phyloP scores from a whole-genome alignment of 2,329 filamentous ascomycete species.

The Exserohilum rostratum region DNA sequence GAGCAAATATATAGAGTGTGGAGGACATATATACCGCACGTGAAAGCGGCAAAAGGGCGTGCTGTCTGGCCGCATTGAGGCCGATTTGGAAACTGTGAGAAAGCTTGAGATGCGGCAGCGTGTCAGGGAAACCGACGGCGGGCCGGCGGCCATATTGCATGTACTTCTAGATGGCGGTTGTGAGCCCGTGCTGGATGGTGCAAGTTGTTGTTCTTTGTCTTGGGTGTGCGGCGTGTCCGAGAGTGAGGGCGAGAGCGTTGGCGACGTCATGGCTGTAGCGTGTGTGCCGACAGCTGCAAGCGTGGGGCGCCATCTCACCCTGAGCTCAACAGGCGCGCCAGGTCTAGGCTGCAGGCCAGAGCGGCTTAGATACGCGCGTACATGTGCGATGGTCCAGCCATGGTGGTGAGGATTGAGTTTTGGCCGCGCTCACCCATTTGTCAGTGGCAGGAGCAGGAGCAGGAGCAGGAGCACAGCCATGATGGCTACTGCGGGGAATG shows the following conservation, averaged over 20 bases:
- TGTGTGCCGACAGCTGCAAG: conserved; percentile 43
- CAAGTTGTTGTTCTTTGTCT: conserved; percentile 45
- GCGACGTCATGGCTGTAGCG: conserved; percentile 29
- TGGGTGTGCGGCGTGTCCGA: conserved; percentile 36
- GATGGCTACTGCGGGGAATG: too few species aligned
- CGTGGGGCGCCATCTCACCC: conserved; percentile 41
- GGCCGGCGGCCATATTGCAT: too few species aligned
- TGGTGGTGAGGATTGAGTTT: conserved; percentile 17
- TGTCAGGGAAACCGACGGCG: conserved; percentile 17
- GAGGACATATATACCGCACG: too few species aligned
- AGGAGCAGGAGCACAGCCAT: too few species aligned
- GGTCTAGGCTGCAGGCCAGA: conserved; percentile 28
- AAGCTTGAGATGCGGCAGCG: background rate
- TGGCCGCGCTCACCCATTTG: conserved; percentile 6
- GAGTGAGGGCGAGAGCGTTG: conserved; percentile 34
- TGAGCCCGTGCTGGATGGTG: conserved; percentile 46
- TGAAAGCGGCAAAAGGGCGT: too few species aligned
- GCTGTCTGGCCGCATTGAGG: too few species aligned
- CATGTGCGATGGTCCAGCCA: conserved; percentile 39
- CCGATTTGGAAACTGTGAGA: too few species aligned
- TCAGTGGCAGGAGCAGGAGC: background rate
- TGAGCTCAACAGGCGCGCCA: conserved; percentile 39
- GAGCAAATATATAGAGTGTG: too few species aligned
- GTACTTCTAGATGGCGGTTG: conserved; percentile 46
- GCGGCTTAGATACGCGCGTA: conserved; percentile 31